phyloP scores from a whole-genome alignment of 257 asterid genomes.

The Plectranthus barbatus region DNA sequence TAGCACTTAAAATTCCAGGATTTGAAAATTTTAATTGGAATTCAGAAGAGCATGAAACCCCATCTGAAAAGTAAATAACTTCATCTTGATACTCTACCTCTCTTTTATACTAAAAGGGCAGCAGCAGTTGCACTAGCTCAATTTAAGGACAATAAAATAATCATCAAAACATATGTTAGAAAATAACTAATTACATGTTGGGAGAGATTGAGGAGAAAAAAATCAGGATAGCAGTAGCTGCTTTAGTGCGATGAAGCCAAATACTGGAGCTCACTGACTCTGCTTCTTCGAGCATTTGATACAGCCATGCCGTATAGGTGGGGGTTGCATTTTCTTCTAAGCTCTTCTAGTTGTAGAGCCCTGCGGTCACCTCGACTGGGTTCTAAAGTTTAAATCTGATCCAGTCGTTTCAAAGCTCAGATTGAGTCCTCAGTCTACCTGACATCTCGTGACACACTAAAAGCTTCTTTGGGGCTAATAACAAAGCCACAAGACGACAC shows the following conservation, averaged over 20 bases:
- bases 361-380: conserved; percentile 27
- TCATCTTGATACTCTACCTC: too few relatives aligned
- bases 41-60: too few relatives aligned
- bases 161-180: conserved; percentile 10
- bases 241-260: conserved; percentile 12
- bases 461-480: conserved; percentile 36
- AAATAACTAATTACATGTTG: conserved; percentile 38
- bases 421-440: conserved; percentile 14
- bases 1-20: too few relatives aligned
- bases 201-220: conserved; percentile 30
- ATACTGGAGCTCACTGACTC: conserved; percentile 8
- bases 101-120: too few relatives aligned
- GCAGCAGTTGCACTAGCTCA: too few relatives aligned
- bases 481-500: conserved; percentile 43
- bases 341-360: conserved; percentile 32
- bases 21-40: too few relatives aligned
- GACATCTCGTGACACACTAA: conserved; percentile 25
- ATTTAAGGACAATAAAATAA: background rate
- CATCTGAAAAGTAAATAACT: too few relatives aligned
- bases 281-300: conserved; percentile 13
- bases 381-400: conserved; percentile 15
- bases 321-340: conserved; percentile 31
- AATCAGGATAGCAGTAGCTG: too few relatives aligned
- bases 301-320: conserved; percentile 28
- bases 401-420: conserved; percentile 23